These are phyloP conservation scores for Wallacemonas sp. DNA, from an alignment of 208 protist genomes.

Conservation along the genomic window DNA sequence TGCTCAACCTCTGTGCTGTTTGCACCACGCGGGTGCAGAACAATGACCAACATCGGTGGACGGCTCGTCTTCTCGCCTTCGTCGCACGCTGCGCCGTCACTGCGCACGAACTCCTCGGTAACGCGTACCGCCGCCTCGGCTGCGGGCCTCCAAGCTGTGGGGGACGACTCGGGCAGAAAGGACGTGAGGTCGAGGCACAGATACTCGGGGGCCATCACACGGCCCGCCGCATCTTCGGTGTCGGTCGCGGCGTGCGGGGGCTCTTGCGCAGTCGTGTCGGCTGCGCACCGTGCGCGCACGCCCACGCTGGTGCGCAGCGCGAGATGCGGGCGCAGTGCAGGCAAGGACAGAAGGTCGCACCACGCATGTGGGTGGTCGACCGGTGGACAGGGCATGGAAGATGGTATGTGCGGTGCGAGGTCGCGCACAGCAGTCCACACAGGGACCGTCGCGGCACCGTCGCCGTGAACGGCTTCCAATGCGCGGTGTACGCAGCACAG, in stretches of 20 bases:
- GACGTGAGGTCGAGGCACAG: not conserved
- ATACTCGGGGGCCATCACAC: not conserved
- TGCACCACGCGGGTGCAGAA: too few relatives aligned
- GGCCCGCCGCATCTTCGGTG: too few relatives aligned
- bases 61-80: conserved; percentile 16
- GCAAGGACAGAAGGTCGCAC: conserved; percentile 6
- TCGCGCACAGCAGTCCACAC: conserved; percentile 51
- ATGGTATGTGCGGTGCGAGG: conserved; percentile 42
- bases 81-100: conserved; percentile 2
- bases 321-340: conserved; percentile 25
- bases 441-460: conserved; percentile 38
- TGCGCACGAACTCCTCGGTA: too few relatives aligned
- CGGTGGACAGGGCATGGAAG: conserved; percentile 10
- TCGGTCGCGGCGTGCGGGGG: not conserved
- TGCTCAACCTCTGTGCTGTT: too few relatives aligned
- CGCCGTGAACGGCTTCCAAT: conserved; percentile 43
- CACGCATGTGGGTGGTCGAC: conserved; percentile 19
- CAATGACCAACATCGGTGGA: too few relatives aligned
- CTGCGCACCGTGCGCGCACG: conserved; percentile 16
- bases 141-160: not conserved
- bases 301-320: conserved; percentile 34
- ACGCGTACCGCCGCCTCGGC: not conserved
- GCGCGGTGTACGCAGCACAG: conserved; percentile 26
- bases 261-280: not conserved
- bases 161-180: not conserved